Percentiles rank a stretch among this genome's conserved stretches.
These are phyloP conservation scores for Chrysoporthe cubensis DNA, from an alignment of 2,329 filamentous ascomycete genomes.

Conservation along the genomic window DNA sequence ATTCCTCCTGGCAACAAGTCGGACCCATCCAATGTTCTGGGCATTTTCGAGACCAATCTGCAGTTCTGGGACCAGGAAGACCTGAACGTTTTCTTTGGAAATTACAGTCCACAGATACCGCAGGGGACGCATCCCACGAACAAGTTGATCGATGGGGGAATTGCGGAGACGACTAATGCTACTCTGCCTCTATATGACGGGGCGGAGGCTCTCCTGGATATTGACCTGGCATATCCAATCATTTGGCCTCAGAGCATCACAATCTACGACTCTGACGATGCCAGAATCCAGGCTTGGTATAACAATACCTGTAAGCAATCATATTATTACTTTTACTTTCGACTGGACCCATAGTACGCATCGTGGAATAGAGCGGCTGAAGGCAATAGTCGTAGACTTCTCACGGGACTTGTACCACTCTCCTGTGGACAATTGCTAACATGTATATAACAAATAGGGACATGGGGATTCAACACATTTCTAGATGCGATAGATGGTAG, in stretches of 20 bases:
- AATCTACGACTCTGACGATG: constrained; percentile 48
- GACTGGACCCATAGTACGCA: too few species aligned
- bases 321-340: background rate
- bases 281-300: constrained; percentile 38
- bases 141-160: constrained; percentile 19
- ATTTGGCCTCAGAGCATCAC: constrained; percentile 44
- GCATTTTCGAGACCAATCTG: constrained; percentile 38
- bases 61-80: constrained; percentile 38
- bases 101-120: constrained; percentile 14
- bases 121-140: constrained; percentile 20
- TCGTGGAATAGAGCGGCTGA: background rate
- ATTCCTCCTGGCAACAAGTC: constrained; percentile 28
- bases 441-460: background rate
- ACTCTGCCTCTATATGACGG: constrained; percentile 31
- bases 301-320: constrained; percentile 18
- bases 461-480: constrained; percentile 25
- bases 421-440: background rate
- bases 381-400: background rate
- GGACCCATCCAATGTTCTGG: constrained; percentile 30
- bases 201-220: constrained; percentile 43
- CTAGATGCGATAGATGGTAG: constrained; percentile 54
- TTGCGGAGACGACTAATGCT: constrained; percentile 17
- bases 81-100: constrained; percentile 17
- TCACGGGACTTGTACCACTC: too few species aligned
- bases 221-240: constrained; percentile 42